Evolutionary conservation across 2,329 filamentous ascomycete genomes (phyloP).

Genomic region (Botrytis hyacinthi): DNA sequence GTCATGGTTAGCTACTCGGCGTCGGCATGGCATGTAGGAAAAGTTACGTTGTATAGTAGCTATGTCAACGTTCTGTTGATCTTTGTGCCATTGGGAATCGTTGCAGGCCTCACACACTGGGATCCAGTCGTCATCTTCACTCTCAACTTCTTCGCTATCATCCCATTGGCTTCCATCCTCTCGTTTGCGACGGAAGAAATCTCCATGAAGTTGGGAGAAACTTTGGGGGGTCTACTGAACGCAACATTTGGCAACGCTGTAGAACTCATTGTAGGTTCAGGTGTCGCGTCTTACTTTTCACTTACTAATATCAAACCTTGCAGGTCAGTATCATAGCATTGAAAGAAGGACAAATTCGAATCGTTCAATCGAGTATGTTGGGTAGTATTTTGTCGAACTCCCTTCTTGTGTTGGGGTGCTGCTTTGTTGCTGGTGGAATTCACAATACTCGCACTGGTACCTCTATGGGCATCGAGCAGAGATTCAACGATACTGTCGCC

Average conservation of each 20-base stretch:
- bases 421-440: conserved; percentile 73
- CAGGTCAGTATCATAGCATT: conserved; percentile 92
- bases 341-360: conserved; percentile 79
- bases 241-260: conserved; percentile 51
- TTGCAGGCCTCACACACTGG: conserved; percentile 51
- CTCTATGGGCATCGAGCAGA: conserved; percentile 55
- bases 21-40: conserved; percentile 30
- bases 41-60: conserved; percentile 36
- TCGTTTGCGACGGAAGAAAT: conserved; percentile 41
- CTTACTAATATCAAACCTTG: neutral
- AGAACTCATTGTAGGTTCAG: conserved; percentile 49
- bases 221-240: conserved; percentile 55
- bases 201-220: conserved; percentile 56
- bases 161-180: conserved; percentile 51
- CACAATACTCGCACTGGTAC: conserved; percentile 44
- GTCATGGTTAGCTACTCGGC: conserved; percentile 30
- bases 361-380: conserved; percentile 95
- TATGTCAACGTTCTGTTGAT: conserved; percentile 75
- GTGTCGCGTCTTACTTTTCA: neutral
- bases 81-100: conserved; percentile 75
- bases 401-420: conserved; percentile 79
- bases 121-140: conserved; percentile 54
- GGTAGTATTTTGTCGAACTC: conserved; percentile 95
- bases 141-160: conserved; percentile 59
- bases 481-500: conserved; percentile 73